Evolutionary conservation across 768 basidiomycete genomes (phyloP).

Genomic region (Termitomyces sp.): DNA sequence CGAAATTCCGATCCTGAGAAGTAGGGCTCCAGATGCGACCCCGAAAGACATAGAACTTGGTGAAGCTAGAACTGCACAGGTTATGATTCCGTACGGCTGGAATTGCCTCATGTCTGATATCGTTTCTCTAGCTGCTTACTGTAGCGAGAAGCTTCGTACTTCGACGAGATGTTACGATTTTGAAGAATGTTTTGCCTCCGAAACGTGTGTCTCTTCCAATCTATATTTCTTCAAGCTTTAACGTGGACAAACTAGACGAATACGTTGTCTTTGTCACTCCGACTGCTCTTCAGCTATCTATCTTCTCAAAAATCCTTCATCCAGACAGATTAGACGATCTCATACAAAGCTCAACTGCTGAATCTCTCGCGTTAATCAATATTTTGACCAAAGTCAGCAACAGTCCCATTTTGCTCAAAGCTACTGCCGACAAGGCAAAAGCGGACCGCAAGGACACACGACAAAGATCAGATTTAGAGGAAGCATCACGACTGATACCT

Average conservation of each 20-base stretch:
- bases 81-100: slow-evolving; percentile 19
- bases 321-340: slow-evolving; percentile 66
- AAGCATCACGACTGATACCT: slow-evolving; percentile 61
- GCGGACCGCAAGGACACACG: slow-evolving; percentile 32
- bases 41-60: slow-evolving; percentile 73
- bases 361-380: slow-evolving; percentile 76
- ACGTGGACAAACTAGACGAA: slow-evolving; percentile 57
- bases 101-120: background rate
- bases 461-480: slow-evolving; percentile 45
- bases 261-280: slow-evolving; percentile 97
- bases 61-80: slow-evolving; percentile 72
- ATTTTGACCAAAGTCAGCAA: slow-evolving; percentile 88
- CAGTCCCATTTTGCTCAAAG: slow-evolving; percentile 82
- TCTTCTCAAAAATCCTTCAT: slow-evolving; percentile 73
- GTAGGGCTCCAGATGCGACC: slow-evolving; percentile 73
- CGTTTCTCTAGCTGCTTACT: slow-evolving; percentile 46
- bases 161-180: slow-evolving; percentile 77
- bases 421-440: slow-evolving; percentile 62
- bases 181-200: slow-evolving; percentile 84
- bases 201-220: slow-evolving; percentile 55
- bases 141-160: slow-evolving; percentile 89
- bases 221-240: background rate
- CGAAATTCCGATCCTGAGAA: slow-evolving; percentile 82
- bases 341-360: slow-evolving; percentile 65
- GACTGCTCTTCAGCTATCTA: slow-evolving; percentile 71